A percentile compares a stretch with the other conserved stretches of the same genome.
These are phyloP conservation scores for Nymphaea colorata DNA, from an alignment of 164 flowering plant genomes.

Conservation along the genomic window DNA sequence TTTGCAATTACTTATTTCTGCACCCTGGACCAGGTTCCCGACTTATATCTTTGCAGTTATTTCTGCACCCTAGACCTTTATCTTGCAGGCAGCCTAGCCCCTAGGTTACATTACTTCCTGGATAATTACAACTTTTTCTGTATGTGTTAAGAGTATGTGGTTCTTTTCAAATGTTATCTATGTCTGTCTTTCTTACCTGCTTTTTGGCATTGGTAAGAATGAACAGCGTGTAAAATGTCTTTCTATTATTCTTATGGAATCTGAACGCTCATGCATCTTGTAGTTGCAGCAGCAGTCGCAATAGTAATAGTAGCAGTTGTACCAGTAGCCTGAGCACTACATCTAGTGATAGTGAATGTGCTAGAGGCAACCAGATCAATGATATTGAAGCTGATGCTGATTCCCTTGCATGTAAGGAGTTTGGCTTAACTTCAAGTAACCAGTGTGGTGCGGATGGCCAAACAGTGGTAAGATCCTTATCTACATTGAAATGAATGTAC, in stretches of 20 bases:
- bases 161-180: too few species aligned
- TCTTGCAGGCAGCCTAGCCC: too few species aligned
- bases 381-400: slow-evolving; percentile 99
- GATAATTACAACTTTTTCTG: too few species aligned
- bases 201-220: slow-evolving; percentile 23
- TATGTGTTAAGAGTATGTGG: too few species aligned
- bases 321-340: slow-evolving; percentile 68
- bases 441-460: slow-evolving; percentile 40
- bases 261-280: slow-evolving; percentile 7
- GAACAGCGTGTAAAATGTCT: neutral
- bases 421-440: slow-evolving; percentile 61
- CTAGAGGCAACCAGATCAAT: slow-evolving; percentile 32
- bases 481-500: neutral
- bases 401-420: slow-evolving; percentile 65
- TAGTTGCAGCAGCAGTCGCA: slow-evolving; percentile 73
- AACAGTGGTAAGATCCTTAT: slow-evolving; percentile 34
- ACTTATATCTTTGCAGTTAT: too few species aligned
- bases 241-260: neutral
- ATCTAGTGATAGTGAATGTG: slow-evolving; percentile 76
- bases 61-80: too few species aligned
- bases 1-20: too few species aligned
- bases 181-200: neutral
- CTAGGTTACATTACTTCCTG: too few species aligned
- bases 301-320: slow-evolving; percentile 60
- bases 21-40: too few species aligned